Percentiles rank a stretch among this genome's conserved stretches.
Conservation (phyloP, 768 basidiomycete genomes). For the Paxillus involutus region DNA sequence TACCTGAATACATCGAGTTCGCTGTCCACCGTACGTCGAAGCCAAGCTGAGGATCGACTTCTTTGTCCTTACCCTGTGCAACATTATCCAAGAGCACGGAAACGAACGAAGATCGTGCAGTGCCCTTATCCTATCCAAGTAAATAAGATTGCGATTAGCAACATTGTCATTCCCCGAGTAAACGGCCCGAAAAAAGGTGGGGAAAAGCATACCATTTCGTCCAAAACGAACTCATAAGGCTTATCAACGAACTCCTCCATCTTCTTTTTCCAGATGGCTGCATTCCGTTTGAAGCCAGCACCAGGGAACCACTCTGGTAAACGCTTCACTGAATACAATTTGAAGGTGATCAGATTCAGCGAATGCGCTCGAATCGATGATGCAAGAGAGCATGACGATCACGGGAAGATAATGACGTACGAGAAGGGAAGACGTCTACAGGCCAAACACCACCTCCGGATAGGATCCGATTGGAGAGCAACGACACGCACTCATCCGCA, state of each 20-base stretch:
- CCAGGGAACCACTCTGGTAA: slow-evolving; percentile 71
- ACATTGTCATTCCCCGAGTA: not conserved
- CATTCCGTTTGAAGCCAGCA: slow-evolving; percentile 62
- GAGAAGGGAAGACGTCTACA: slow-evolving; percentile 37
- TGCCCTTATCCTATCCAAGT: slow-evolving; percentile 33
- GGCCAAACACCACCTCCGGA: slow-evolving; percentile 45
- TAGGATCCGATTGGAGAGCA: slow-evolving; percentile 45
- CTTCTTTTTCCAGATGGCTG: slow-evolving; percentile 58
- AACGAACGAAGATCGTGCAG: slow-evolving; percentile 39
- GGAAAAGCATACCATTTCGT: slow-evolving; percentile 47
- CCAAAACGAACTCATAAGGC: slow-evolving; percentile 60
- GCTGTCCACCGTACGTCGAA: slow-evolving; percentile 79
- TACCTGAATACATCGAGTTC: slow-evolving; percentile 73
- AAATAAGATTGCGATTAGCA: not conserved
- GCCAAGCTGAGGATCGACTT: slow-evolving; percentile 39
- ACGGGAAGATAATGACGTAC: slow-evolving; percentile 20
- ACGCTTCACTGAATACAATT: slow-evolving; percentile 39
- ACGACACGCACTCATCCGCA: slow-evolving; percentile 40
- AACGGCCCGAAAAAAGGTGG: slow-evolving; percentile 36
- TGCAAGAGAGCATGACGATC: not conserved
- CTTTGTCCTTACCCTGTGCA: not conserved
- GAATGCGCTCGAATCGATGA: too few species aligned
- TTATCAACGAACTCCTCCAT: slow-evolving; percentile 64
- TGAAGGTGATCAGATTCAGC: too few species aligned
- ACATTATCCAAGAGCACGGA: slow-evolving; percentile 50